Base-by-base conservation (phyloP, 768 basidiomycete species). In the Auricularia heimuer region DNA sequence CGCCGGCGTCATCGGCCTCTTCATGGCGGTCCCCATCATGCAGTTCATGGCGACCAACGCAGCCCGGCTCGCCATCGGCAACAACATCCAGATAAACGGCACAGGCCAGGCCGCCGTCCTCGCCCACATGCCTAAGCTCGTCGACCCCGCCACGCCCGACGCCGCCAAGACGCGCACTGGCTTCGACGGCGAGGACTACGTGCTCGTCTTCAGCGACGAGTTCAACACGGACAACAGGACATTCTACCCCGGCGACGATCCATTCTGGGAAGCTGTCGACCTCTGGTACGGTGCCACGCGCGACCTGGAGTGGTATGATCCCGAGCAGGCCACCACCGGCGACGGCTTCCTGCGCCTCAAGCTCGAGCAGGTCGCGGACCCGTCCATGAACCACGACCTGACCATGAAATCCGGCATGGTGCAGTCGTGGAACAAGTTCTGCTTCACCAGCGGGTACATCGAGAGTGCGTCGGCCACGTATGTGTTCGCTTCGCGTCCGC, bases 401-500 rank as follows among this genome's bases (percentile, higher is more conserved):
- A 77, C 77, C 7, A 33, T 77, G 83, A 69, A 85, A 78, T 44
- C 65, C 82, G 85, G 84, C 44, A 88, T 88, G 87, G 63, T 94
- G 10, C 86, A 89, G 68, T 83, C 86, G 14, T 97, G 95, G 94
- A 96, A 97, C 76, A 92, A 97, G 76, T 76, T 97, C 64, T 98
- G 95, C 77, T 97, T 94, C 76, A 95, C 87, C 16, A 93, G 92
- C 0, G 94, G 92, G 1, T 94, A 94, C 72, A 78, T 98, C 64
- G 97, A 97, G 76, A 75, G 75, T 76, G 45, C 63, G 64, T 66
- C 14, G 39, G 21, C 35, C 16, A 42, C 29, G 29, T 29, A 29
- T 29, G 29, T 29, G 29, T 29, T 42, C 39, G 39, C 12, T 14
- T 14, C 12, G 29, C 39, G 14, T n/a, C 7, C 29, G 24, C 29